phyloP scores from a whole-genome alignment of 2,329 filamentous ascomycete genomes.

The Cladosporium colombiae region DNA sequence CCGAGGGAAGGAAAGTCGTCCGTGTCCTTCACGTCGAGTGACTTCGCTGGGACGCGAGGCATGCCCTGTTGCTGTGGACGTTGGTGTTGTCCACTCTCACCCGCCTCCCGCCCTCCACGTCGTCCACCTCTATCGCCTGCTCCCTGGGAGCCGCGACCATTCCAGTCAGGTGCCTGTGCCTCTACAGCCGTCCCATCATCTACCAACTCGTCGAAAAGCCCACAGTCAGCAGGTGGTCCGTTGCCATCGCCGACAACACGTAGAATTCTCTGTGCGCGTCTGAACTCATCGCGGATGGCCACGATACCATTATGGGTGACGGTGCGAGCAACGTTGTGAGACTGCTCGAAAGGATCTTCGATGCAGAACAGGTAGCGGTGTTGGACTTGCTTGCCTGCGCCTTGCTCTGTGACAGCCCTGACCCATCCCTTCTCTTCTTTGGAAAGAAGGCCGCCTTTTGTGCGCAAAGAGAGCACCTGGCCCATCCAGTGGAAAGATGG shows the following conservation, averaged over 20 bases:
- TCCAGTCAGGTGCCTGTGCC: slow-evolving; percentile 3
- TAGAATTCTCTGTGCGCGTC: slow-evolving; percentile 75
- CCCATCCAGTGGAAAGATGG: slow-evolving; percentile 75
- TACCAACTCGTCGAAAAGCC: slow-evolving; percentile 33
- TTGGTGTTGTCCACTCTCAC: not conserved
- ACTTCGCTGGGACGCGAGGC: not conserved
- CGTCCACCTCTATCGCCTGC: not conserved
- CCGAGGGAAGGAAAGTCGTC: slow-evolving; percentile 34
- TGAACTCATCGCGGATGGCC: slow-evolving; percentile 80
- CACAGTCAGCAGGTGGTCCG: slow-evolving; percentile 24
- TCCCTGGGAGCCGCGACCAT: not conserved
- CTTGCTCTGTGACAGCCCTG: slow-evolving; percentile 70
- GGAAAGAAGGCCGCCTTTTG: slow-evolving; percentile 64
- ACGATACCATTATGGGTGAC: slow-evolving; percentile 82
- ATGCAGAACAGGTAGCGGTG: slow-evolving; percentile 85
- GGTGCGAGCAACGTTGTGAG: slow-evolving; percentile 85
- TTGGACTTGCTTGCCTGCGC: slow-evolving; percentile 61
- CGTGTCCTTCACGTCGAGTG: slow-evolving; percentile 27
- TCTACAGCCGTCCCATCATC: slow-evolving; percentile 45
- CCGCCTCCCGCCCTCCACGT: not conserved
- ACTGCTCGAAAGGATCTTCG: slow-evolving; percentile 85
- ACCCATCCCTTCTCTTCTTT: slow-evolving; percentile 86
- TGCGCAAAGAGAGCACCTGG: slow-evolving; percentile 77
- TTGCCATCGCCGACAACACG: slow-evolving; percentile 50
- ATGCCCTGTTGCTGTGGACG: not conserved